Evolutionary conservation across 2,329 filamentous ascomycete species (phyloP), one percentile per base, ranked within the genome.

Genomic region (Pestalotiopsis fici): DNA sequence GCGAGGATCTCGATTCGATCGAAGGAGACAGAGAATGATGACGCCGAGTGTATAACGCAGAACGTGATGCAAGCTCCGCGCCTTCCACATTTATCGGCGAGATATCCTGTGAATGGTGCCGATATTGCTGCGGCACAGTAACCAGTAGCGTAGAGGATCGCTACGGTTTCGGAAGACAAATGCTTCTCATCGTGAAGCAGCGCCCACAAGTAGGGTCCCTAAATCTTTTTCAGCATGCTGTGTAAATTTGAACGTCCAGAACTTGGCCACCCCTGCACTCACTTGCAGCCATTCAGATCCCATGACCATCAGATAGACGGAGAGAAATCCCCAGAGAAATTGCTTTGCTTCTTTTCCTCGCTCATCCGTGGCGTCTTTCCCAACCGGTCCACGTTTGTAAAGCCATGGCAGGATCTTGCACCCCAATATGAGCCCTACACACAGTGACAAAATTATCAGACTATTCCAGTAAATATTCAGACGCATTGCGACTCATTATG

Each of bases 271-370:
- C 6, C 11, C 11, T 11, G 11, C 31, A 35, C 75, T 71, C 71
- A 82, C 82, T 77, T 86, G 83, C 31, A 87, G 80, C 84, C 83
- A 86, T 73, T 87, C 84, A 9, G 84, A 81, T 63, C 78, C 83
- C 80, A 85, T 85, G 27, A 84, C 81, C 4, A 86, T 77, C 67
- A 82, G 78, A 65, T 85, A 86, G 35, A 86, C 83, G 23, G 67
- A 69, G 54, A 77, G 43, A 65, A 77, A 77, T 4, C 64, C 71
- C 61, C 23, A 61, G 23, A 69, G 69, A 31, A 77, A 73, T 7
- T 66, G 47, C 31, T 56, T 59, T 3, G 72, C 73, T 13, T 72
- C 74, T 9, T 59, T 67, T 18, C 70, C 71, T 47, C 54, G 27
- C 59, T 66, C 2, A 61, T 50, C n/a, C 9, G 15, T 31, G 2